phyloP scores from a whole-genome alignment of 2,329 filamentous ascomycete genomes.

The Tolypocladium inflatum region DNA sequence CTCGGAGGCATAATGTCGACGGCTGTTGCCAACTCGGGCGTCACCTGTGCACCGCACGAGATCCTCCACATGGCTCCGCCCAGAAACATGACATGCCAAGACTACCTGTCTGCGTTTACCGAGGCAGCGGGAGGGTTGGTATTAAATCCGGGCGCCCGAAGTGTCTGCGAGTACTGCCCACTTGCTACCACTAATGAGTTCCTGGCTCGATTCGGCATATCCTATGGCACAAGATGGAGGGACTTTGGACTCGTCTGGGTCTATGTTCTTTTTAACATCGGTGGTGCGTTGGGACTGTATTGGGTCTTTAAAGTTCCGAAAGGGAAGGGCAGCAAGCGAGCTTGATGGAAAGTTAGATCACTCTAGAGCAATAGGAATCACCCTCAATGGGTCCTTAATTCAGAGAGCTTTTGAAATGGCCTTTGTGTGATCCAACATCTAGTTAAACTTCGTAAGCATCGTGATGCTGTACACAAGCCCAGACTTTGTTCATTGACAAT shows the following conservation, averaged over 20 bases:
- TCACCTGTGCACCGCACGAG: conserved; percentile 62
- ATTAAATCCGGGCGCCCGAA: conserved; percentile 33
- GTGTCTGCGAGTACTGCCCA: conserved; percentile 46
- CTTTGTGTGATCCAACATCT: too few species aligned
- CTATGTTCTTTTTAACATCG: conserved; percentile 50
- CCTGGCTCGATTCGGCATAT: conserved; percentile 35
- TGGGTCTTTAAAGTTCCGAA: too few species aligned
- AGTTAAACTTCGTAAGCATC: too few species aligned
- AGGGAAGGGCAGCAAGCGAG: too few species aligned
- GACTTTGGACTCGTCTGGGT: conserved; percentile 57
- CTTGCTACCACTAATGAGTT: conserved; percentile 42
- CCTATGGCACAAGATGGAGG: conserved; percentile 54
- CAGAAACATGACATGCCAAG: conserved; percentile 43
- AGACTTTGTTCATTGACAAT: too few species aligned
- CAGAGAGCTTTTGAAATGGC: too few species aligned
- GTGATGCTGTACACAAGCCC: too few species aligned
- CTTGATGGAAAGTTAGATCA: too few species aligned
- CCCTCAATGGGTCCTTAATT: too few species aligned
- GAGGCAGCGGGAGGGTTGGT: conserved; percentile 41
- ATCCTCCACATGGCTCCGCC: conserved; percentile 56
- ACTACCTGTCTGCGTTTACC: conserved; percentile 49
- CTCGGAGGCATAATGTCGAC: conserved; percentile 62
- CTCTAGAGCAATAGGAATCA: too few species aligned
- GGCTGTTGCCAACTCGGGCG: conserved; percentile 56
- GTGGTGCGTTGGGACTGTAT: conserved; percentile 30